These are phyloP conservation scores for Calocera viscosa DNA, from an alignment of 768 basidiomycete genomes.

Conservation along the genomic window DNA sequence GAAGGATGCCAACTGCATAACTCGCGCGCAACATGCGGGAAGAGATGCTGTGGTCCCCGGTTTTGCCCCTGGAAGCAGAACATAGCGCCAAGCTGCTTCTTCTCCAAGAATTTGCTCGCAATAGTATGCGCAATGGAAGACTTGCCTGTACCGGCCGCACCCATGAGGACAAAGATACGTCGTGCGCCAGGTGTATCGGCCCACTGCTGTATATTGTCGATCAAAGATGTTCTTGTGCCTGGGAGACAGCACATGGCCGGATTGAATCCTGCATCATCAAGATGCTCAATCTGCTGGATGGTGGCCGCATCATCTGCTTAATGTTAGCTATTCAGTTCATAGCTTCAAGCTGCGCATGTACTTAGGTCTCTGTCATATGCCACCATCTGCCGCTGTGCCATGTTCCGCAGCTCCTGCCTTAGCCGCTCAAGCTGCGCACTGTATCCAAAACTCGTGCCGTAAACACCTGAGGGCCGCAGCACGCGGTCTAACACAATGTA, in stretches of 20 bases:
- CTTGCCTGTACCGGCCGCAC: conserved; percentile 15
- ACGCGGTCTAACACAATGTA: no score
- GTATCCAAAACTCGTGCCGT: no score
- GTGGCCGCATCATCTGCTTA: not conserved
- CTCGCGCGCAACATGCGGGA: conserved; percentile 14
- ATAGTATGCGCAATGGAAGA: conserved; percentile 16
- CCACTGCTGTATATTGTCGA: conserved; percentile 11
- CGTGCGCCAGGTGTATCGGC: not conserved
- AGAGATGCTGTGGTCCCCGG: not conserved
- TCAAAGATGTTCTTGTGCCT: conserved; percentile 9
- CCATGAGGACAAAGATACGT: conserved; percentile 12
- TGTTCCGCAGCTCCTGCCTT: no score
- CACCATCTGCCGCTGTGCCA: no score
- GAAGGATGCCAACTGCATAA: conserved; percentile 5
- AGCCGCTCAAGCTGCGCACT: no score
- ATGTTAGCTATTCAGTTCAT: no score
- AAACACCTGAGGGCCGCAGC: not conserved
- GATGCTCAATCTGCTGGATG: not conserved
- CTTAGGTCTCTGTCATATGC: not conserved
- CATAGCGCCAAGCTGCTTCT: conserved; percentile 12
- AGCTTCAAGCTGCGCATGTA: no score
- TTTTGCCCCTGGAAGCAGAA: conserved; percentile 13
- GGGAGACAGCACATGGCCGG: conserved; percentile 11
- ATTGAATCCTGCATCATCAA: not conserved
- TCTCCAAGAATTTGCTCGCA: not conserved